Conservation (phyloP, 2,329 filamentous ascomycete genomes). For the Sporothrix luriei region DNA sequence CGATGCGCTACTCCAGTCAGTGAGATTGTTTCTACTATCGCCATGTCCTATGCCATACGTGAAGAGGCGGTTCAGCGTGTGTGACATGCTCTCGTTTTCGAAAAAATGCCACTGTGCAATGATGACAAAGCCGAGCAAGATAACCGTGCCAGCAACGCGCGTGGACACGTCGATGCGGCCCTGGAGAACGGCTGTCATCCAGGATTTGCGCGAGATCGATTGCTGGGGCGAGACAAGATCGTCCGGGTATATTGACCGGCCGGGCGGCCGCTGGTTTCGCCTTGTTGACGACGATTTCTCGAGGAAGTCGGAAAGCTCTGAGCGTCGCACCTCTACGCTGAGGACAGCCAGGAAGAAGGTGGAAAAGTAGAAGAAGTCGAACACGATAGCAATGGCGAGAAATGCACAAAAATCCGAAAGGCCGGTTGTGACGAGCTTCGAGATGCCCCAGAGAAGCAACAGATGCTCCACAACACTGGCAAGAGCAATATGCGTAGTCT, state of each 20-base stretch:
- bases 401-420: conserved; percentile 72
- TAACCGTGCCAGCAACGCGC: conserved; percentile 71
- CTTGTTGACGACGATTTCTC: conserved; percentile 56
- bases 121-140: conserved; percentile 71
- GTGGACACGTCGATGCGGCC: conserved; percentile 71
- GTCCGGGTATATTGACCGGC: not conserved
- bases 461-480: conserved; percentile 71
- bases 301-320: conserved; percentile 74
- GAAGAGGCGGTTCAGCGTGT: conserved; percentile 43
- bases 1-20: conserved; percentile 39
- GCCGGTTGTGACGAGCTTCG: conserved; percentile 66
- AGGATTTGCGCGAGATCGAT: conserved; percentile 49
- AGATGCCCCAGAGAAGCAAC: conserved; percentile 65
- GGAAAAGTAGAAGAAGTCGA: conserved; percentile 76
- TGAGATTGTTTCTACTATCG: conserved; percentile 36
- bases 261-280: conserved; percentile 35
- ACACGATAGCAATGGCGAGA: conserved; percentile 70
- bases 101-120: conserved; percentile 79
- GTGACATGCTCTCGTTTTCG: conserved; percentile 56
- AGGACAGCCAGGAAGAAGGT: conserved; percentile 80
- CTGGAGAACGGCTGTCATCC: conserved; percentile 63
- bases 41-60: not conserved
- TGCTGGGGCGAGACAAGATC: conserved; percentile 37
- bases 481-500: conserved; percentile 70
- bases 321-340: conserved; percentile 75